Conservation (phyloP, 371 early-diverging fungal genomes). For the Chytridium lagenaria region DNA sequence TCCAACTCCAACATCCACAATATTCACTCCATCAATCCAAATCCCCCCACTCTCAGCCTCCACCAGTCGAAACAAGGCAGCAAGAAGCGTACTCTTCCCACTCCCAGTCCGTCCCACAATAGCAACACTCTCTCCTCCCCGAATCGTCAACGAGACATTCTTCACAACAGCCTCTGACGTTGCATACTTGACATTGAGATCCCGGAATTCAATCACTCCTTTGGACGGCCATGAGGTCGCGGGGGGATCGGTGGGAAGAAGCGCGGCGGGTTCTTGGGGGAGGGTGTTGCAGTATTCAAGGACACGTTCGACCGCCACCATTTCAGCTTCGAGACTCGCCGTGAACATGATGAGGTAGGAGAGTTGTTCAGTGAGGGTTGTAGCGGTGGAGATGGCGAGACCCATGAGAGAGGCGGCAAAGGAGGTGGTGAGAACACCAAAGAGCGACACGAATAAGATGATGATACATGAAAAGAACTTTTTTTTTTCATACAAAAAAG, state of each 20-base stretch:
- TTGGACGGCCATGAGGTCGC: neutral
- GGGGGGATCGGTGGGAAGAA: neutral
- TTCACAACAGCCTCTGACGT: conserved; percentile 22
- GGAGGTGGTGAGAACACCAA: no score
- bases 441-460: conserved; percentile 29
- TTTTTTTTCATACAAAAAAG: neutral
- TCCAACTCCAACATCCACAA: conserved; percentile 47
- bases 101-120: conserved; percentile 76
- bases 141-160: conserved; percentile 47
- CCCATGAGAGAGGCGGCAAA: no score
- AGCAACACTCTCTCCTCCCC: conserved; percentile 74
- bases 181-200: conserved; percentile 42
- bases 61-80: conserved; percentile 49
- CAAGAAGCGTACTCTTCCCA: conserved; percentile 53
- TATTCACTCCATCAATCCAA: conserved; percentile 58
- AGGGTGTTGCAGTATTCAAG: conserved; percentile 45
- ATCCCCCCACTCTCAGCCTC: conserved; percentile 44
- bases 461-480: conserved; percentile 61
- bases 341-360: neutral
- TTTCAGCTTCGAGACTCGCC: conserved; percentile 25
- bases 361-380: conserved; percentile 33
- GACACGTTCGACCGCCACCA: conserved; percentile 50
- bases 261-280: neutral
- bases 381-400: conserved; percentile 78
- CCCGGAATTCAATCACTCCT: conserved; percentile 12